Conservation (phyloP, 2,329 filamentous ascomycete species). For the Beauveria rudraprayagi region DNA sequence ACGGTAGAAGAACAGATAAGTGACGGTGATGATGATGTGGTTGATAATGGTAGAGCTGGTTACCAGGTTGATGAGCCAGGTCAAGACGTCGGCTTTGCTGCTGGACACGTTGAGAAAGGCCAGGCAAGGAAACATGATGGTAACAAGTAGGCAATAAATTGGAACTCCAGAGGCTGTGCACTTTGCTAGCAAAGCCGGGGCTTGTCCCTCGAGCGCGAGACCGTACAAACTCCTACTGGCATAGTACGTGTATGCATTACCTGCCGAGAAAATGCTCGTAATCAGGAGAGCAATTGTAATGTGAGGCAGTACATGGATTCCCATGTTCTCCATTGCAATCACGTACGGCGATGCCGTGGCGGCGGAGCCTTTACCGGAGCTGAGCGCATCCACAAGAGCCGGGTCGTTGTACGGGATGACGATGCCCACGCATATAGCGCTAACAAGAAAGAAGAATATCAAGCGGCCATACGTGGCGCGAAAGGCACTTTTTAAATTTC, state of each 20-base stretch:
- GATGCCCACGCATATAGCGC: slow-evolving; percentile 18
- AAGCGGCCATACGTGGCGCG: slow-evolving; percentile 67
- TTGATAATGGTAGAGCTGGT: background rate
- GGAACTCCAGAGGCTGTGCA: background rate
- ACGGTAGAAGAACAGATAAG: background rate
- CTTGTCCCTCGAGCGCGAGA: background rate
- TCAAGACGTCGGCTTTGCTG: background rate
- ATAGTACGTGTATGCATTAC: background rate
- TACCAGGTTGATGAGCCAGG: background rate
- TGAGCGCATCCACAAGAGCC: slow-evolving; percentile 43
- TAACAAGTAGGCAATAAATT: background rate
- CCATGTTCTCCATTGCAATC: slow-evolving; percentile 50
- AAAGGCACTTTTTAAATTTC: slow-evolving; percentile 58
- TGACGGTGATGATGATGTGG: background rate
- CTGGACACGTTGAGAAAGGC: background rate
- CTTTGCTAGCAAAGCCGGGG: background rate
- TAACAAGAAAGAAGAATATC: slow-evolving; percentile 62
- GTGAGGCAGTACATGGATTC: slow-evolving; percentile 44
- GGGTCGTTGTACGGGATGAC: slow-evolving; percentile 60
- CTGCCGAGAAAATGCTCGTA: slow-evolving; percentile 15
- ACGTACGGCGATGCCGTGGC: slow-evolving; percentile 55
- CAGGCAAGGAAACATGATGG: background rate
- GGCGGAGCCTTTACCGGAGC: slow-evolving; percentile 25
- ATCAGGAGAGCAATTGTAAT: slow-evolving; percentile 46
- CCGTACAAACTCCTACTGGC: background rate